Base-by-base conservation (phyloP, 176 grass and related monocot genomes). In the Oryza meyeriana region DNA sequence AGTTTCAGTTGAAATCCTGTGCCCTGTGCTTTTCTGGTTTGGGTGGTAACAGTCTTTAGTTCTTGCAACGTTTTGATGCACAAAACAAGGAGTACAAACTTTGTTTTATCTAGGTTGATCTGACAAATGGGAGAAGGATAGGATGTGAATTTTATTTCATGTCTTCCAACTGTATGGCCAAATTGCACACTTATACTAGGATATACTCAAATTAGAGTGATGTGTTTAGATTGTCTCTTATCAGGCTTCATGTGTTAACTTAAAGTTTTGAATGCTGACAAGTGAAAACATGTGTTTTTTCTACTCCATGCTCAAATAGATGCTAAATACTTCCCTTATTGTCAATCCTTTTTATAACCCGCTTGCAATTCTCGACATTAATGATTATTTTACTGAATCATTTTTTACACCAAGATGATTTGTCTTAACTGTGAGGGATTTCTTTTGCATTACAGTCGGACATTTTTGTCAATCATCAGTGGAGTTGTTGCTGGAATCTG, bases 401-500 rank as follows among this genome's bases (percentile, higher is more conserved):
- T 10, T 38, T 38, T 33, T 16, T 44, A 30, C 42, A 70, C 20
- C 42, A 83, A 66, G 14, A 82, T 78, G 12, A 4, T 30, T 30
- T 88, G 34, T 67, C 28, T 66, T 85, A 61, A 76, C 57, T 59
- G 16, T 1, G 2, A 62, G 52, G 66, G 65, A 45, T 38, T 88
- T 77, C 3, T 81, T 86, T 69, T 70, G 6, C 40, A 10, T 77
- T 81, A 32, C 80, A 97, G 94, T 35, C 94, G 87, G 41, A 97
- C 91, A 84, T 97, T 94, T 64, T 89, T 97, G 61, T 97, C 91
- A 45, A 97, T 97, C 85, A 77, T 94, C 55, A 90, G 91, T 94
- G 94, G 94, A 85, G 89, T 94, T 66, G 61, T 97, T 88, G 89
- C 91, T 63, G 89, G 94, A 77, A 94, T 97, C 22, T 97, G 87